Evolutionary conservation across 73 alveolate genomes (phyloP), one percentile per base, ranked within the genome.

Genomic region (Paramecium octaurelia): DNA sequence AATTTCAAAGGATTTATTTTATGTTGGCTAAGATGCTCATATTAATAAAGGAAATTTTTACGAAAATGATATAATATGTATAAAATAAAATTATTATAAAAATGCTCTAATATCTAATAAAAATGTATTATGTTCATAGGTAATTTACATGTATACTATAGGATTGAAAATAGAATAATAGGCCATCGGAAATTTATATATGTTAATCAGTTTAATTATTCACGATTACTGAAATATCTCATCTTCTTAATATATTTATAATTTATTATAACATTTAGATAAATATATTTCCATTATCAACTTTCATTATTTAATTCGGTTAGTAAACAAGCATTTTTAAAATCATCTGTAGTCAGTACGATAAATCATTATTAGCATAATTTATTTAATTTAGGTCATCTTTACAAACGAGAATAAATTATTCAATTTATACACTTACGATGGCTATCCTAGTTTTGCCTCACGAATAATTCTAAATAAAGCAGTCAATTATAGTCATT

Each of bases 341-440:
- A 43, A 80, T 43, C 73, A 43, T 24, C 54, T 80, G 54, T 42
- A 80, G 36, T 76, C 91, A 80, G 29, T 80, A 80, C 4, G 44
- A 60, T 20, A 80, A n/a, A 80, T 80, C 91, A 36, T 80, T 76
- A 20, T 44, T 23, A 6, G 8, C 44, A 11, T 80, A 18, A 43
- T 16, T 46, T 46, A 2, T 43, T 44, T 43, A 14, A 16, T 80
- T 80, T 24, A 20, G 23, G 29, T 43, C 18, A 29, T 43, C 69
- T 43, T 76, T 40, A 12, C 44, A 80, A 10, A 80, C 48, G 0
- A 24, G 7, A 12, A 43, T 14, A 6, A 80, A 43, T 14, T 31
- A 12, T 29, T 80, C 91, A n/a, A n/a, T 6, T 24, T 43, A 2
- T 43, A 24, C 54, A 43, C 91, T 0, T 11, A 18, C 2, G 91